Evolutionary conservation across 345 rosid species (phyloP), one percentile per base, ranked within the genome.

Genomic region (Gossypium bickii): DNA sequence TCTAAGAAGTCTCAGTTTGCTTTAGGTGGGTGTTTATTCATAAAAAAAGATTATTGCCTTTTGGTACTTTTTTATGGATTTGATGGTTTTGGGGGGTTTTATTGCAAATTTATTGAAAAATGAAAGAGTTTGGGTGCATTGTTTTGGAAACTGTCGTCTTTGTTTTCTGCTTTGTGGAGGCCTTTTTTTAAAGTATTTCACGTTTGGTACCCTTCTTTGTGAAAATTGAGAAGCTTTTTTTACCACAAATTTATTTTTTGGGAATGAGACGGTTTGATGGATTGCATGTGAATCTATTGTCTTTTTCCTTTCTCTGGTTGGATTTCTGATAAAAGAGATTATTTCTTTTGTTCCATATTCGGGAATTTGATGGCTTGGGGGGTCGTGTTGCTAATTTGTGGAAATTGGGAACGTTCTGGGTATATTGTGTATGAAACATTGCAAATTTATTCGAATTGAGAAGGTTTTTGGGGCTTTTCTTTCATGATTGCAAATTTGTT

Each of bases 1-100:
- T 72, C 79, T 1, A 84, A 74, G 56, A 86, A 86, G 74, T 83
- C 81, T 34, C 82, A 77, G 73, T 76, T 74, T 34, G 78, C 78
- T 44, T 51, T 80, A 69, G 88, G 90, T 85, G 61, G 55, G 88
- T 84, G 44, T 15, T 60, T 69, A 41, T 52, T 17, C 13, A 49
- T 15, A 12, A 41, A 25, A 47, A 45, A 34, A 60, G 47, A 34
- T 34, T 16, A 44, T 65, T 43, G 20, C 27, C 18, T 41, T 41
- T 3, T n/a, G 9, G 27, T 65, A 2, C 16, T 24, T 44, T n/a
- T 11, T 65, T 16, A 16, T 44, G 29, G 43, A n/a, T 44, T 65
- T 43, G 65, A 57, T 72, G 57, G 22, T 43, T 16, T 12, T 25
- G 27, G 2, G 47, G 41, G 66, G 52, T 13, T 13, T 52, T 29